phyloP scores from a whole-genome alignment of 2,329 filamentous ascomycete species.

The Penicillium sclerotiorum region DNA sequence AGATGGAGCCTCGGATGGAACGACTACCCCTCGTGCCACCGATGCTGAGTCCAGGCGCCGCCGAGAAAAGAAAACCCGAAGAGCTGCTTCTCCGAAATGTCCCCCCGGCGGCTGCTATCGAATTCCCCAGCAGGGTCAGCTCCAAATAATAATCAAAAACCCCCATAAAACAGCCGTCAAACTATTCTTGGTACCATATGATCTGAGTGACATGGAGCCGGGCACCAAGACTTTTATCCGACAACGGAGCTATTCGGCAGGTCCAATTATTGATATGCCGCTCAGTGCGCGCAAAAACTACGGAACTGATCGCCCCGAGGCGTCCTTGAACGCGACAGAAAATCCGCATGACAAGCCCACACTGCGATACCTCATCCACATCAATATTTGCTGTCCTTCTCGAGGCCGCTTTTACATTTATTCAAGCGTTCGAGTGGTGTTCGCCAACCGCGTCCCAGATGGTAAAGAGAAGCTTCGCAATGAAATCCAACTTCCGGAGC shows the following conservation, averaged over 20 bases:
- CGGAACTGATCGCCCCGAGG: conserved; percentile 58
- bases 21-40: conserved; percentile 10
- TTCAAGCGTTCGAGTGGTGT: conserved; percentile 89
- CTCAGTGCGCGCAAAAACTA: conserved; percentile 44
- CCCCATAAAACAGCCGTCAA: conserved; percentile 98
- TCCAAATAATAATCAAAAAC: conserved; percentile 97
- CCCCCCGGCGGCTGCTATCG: conserved; percentile 89
- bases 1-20: conserved; percentile 14
- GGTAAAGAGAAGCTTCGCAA: conserved; percentile 90
- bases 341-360: conserved; percentile 61
- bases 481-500: conserved; percentile 86
- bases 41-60: conserved; percentile 45
- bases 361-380: conserved; percentile 84
- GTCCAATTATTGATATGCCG: conserved; percentile 76
- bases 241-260: conserved; percentile 88
- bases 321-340: conserved; percentile 51
- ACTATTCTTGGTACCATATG: conserved; percentile 90
- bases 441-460: conserved; percentile 93
- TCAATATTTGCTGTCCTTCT: conserved; percentile 88
- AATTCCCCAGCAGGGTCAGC: conserved; percentile 88
- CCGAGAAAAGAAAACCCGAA: conserved; percentile 62
- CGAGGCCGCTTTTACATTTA: conserved; percentile 87
- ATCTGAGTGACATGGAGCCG: conserved; percentile 86
- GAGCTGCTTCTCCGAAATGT: conserved; percentile 62
- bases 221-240: conserved; percentile 95